These are phyloP conservation scores for Limonium bicolor DNA, from an alignment of 148 eudicot species.

Conservation along the genomic window DNA sequence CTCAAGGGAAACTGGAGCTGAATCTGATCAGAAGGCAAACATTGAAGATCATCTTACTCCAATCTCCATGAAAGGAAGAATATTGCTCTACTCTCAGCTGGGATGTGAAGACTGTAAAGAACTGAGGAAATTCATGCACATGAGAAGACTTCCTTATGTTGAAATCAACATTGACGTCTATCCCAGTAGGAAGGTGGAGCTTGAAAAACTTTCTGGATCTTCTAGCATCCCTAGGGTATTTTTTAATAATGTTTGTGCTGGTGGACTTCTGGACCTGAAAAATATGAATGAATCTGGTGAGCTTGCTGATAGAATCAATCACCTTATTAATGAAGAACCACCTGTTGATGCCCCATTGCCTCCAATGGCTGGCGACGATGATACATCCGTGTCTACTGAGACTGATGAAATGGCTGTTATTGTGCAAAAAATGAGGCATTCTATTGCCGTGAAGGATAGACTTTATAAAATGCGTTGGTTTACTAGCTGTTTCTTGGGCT, in stretches of 20 bases:
- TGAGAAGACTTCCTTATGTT: conserved; percentile 25
- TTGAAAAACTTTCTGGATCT: conserved; percentile 29
- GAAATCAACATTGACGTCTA: conserved; percentile 36
- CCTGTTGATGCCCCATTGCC: conserved; percentile 36
- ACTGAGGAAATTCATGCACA: conserved; percentile 22
- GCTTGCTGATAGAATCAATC: conserved; percentile 31
- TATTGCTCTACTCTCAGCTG: conserved; percentile 26
- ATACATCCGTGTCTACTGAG: conserved; percentile 18
- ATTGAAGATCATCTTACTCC: conserved; percentile 10
- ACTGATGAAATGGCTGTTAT: conserved; percentile 38
- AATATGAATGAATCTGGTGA: conserved; percentile 24
- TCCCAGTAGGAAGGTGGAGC: conserved; percentile 27
- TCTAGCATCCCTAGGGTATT: conserved; percentile 34
- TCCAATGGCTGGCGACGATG: conserved; percentile 46
- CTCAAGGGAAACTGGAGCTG: conserved; percentile 17
- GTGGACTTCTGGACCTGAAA: conserved; percentile 25
- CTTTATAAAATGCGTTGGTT: conserved; percentile 32
- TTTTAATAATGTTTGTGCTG: conserved; percentile 30
- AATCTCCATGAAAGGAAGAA: conserved; percentile 28
- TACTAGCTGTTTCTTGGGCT: conserved; percentile 29
- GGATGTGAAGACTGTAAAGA: conserved; percentile 28
- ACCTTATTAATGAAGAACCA: conserved; percentile 21
- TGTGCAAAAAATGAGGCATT: conserved; percentile 25
- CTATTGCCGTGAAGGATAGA: conserved; percentile 23
- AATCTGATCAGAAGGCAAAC: conserved; percentile 11